These are phyloP conservation scores for Quercus phellos DNA, from an alignment of 331 rosid genomes.

Conservation along the genomic window DNA sequence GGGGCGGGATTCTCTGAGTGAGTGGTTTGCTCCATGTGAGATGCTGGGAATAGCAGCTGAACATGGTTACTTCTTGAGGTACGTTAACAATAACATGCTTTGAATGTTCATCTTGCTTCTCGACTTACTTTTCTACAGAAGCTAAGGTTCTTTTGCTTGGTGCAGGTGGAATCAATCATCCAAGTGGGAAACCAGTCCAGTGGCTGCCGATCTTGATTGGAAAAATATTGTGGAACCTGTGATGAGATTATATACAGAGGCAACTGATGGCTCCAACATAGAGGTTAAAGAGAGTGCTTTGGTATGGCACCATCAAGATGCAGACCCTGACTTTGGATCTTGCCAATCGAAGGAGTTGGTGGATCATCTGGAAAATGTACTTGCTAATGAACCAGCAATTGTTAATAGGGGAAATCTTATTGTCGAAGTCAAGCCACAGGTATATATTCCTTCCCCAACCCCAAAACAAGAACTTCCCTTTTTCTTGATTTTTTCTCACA, in stretches of 20 bases:
- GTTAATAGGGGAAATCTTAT: constrained; percentile 84
- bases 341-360: constrained; percentile 94
- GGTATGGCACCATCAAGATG: constrained; percentile 99
- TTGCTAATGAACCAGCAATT: constrained; percentile 83
- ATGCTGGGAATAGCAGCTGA: constrained; percentile 90
- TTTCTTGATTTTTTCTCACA: not conserved
- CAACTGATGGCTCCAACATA: constrained; percentile 90
- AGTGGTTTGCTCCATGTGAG: constrained; percentile 87
- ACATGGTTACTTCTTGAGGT: constrained; percentile 93
- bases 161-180: constrained; percentile 72
- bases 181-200: constrained; percentile 74
- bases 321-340: constrained; percentile 96
- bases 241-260: constrained; percentile 78
- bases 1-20: constrained; percentile 67
- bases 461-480: not conserved
- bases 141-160: constrained; percentile 3
- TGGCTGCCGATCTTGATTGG: constrained; percentile 83
- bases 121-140: not conserved
- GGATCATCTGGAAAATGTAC: constrained; percentile 89
- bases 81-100: constrained; percentile 4
- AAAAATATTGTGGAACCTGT: constrained; percentile 83
- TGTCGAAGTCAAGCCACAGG: constrained; percentile 97
- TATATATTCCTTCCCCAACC: constrained; percentile 8
- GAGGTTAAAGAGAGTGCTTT: constrained; percentile 86
- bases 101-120: not conserved